These are phyloP conservation scores for Candida alai DNA, from an alignment of 805 yeast genomes.

Conservation along the genomic window DNA sequence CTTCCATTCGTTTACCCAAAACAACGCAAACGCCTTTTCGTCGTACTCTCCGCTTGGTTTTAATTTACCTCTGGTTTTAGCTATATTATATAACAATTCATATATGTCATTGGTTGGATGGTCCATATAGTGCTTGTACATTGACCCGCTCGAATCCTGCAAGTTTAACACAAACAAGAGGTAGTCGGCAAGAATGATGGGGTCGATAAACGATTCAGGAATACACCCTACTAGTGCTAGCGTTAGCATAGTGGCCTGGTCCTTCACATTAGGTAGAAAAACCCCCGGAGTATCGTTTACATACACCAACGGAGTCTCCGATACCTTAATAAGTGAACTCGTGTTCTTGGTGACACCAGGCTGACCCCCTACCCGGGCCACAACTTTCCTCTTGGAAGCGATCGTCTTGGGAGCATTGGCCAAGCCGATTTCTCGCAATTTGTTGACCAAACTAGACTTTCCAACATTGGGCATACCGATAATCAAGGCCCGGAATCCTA, in stretches of 20 bases:
- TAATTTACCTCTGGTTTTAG: conserved; percentile 34
- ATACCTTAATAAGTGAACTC: conserved; percentile 67
- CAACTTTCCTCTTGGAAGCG: conserved; percentile 48
- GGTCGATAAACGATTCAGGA: conserved; percentile 66
- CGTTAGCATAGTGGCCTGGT: conserved; percentile 67
- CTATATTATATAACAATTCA: conserved; percentile 49
- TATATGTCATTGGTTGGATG: conserved; percentile 72
- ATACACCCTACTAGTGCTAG: conserved; percentile 75
- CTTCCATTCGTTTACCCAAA: conserved; percentile 60
- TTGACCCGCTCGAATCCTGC: conserved; percentile 45
- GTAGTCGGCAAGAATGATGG: conserved; percentile 82
- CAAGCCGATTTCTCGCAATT: conserved; percentile 49
- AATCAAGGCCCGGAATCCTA: conserved; percentile 73
- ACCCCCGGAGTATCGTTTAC: conserved; percentile 94
- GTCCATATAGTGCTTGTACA: conserved; percentile 44
- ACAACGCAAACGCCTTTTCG: conserved; percentile 58
- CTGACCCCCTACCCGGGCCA: conserved; percentile 77
- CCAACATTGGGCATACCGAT: conserved; percentile 99
- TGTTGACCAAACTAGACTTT: conserved; percentile 81
- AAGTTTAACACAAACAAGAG: conserved; percentile 69
- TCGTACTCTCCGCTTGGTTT: conserved; percentile 39
- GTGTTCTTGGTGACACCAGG: conserved; percentile 89
- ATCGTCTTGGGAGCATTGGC: conserved; percentile 21
- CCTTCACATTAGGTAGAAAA: conserved; percentile 67
- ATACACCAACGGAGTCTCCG: conserved; percentile 57